These are phyloP conservation scores for Cyclostephanos invisitatus DNA, from an alignment of 108 stramenopile species.

Conservation along the genomic window DNA sequence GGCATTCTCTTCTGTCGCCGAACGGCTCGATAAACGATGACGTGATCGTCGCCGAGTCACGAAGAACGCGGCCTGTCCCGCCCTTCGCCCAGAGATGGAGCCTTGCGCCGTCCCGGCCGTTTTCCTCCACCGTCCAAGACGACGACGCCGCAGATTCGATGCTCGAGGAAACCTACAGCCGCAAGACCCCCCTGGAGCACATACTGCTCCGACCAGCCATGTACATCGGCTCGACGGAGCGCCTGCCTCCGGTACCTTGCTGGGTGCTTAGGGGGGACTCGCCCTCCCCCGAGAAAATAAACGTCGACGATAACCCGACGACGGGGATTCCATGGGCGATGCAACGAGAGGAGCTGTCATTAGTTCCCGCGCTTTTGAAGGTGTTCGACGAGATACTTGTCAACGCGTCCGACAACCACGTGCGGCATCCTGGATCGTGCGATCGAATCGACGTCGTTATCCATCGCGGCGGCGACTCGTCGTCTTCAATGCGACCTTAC, in stretches of 20 bases:
- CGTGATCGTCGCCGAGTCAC: neutral
- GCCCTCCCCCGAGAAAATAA: neutral
- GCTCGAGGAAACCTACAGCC: conserved; percentile 57
- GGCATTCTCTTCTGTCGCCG: neutral
- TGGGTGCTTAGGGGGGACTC: conserved; percentile 78
- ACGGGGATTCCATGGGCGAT: conserved; percentile 18
- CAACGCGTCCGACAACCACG: conserved; percentile 91
- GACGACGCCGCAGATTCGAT: neutral
- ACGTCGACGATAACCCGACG: neutral
- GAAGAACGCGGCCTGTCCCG: neutral
- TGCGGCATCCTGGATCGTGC: conserved; percentile 71
- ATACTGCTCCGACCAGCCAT: conserved; percentile 70
- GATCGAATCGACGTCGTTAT: conserved; percentile 74
- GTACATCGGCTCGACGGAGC: conserved; percentile 66
- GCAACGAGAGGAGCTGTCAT: conserved; percentile 35
- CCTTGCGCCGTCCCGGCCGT: neutral
- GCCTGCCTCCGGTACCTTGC: conserved; percentile 55
- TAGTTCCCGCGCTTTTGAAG: conserved; percentile 69
- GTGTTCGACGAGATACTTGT: conserved; percentile 95
- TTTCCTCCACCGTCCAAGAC: neutral
- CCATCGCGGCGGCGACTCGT: conserved; percentile 49
- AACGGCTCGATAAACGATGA: neutral
- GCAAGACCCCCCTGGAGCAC: conserved; percentile 69
- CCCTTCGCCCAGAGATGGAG: neutral
- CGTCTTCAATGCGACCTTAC: conserved; percentile 49